Evolutionary conservation across 2,329 filamentous ascomycete species (phyloP).

Genomic region (Fusarium concolor): DNA sequence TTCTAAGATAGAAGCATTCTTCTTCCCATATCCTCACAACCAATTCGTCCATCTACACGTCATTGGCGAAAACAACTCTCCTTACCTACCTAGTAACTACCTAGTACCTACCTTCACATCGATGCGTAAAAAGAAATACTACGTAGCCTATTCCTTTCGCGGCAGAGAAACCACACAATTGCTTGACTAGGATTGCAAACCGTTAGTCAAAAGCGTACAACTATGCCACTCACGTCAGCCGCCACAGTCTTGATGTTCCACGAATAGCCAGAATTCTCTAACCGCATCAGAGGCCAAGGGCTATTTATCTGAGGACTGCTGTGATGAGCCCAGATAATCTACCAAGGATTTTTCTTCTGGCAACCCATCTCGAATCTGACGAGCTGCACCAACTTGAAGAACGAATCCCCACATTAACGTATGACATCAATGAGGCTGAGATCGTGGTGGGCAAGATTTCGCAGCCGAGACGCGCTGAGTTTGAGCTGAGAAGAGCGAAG

Average conservation of each 20-base stretch:
- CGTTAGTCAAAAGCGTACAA: background rate
- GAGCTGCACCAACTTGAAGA: conserved; percentile 74
- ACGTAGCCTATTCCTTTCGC: background rate
- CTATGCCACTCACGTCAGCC: conserved; percentile 10
- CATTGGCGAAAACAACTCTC: background rate
- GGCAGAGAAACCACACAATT: background rate
- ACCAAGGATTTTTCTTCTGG: conserved; percentile 79
- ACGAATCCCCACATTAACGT: conserved; percentile 73
- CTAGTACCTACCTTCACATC: background rate
- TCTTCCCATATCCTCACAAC: background rate
- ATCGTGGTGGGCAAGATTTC: conserved; percentile 80
- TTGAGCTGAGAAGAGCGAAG: conserved; percentile 79
- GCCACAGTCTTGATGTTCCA: background rate
- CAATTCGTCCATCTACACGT: conserved; percentile 9
- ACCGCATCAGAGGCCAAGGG: background rate
- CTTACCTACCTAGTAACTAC: background rate
- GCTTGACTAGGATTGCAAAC: background rate
- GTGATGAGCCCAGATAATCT: conserved; percentile 48
- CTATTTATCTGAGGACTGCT: background rate
- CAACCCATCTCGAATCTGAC: conserved; percentile 73
- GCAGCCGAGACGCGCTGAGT: conserved; percentile 75
- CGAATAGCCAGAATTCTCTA: conserved; percentile 2
- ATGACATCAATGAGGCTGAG: conserved; percentile 76
- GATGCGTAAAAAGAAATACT: background rate
- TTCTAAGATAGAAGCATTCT: background rate